phyloP scores from a whole-genome alignment of 106 monocot species.

The Phalaenopsis equestris region DNA sequence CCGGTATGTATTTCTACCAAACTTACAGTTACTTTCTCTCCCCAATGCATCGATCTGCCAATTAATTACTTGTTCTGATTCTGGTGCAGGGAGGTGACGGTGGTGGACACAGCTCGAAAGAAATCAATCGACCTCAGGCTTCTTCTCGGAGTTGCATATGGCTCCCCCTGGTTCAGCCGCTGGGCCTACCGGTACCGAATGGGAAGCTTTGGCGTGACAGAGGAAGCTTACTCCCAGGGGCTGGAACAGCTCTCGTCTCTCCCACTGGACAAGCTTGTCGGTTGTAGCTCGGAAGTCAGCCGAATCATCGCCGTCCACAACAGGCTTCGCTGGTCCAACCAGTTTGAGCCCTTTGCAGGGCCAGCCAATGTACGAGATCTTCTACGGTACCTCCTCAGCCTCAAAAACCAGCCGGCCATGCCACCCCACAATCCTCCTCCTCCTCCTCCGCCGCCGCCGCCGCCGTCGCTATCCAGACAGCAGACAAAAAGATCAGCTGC shows the following conservation, averaged over 20 bases:
- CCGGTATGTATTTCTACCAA: constrained; percentile 18
- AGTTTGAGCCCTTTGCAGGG: constrained; percentile 2
- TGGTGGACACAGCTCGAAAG: constrained; percentile 55
- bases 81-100: constrained; percentile 47
- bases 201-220: constrained; percentile 62
- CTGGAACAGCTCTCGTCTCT: constrained; percentile 39
- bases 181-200: constrained; percentile 73
- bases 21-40: background rate
- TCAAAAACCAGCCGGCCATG: constrained; percentile 15
- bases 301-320: constrained; percentile 31
- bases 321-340: constrained; percentile 11
- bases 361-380: constrained; percentile 43
- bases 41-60: too few species aligned
- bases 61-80: background rate
- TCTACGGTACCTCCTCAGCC: constrained; percentile 51
- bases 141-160: constrained; percentile 53
- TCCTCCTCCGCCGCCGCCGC: background rate
- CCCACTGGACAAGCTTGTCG: constrained; percentile 37
- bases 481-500: background rate
- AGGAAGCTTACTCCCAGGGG: constrained; percentile 26
- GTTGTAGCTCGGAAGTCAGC: constrained; percentile 20
- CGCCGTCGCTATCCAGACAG: background rate
- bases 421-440: background rate
- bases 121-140: constrained; percentile 63
- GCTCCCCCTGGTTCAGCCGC: constrained; percentile 68